Evolutionary conservation across 805 yeast species (phyloP).

Genomic region (Saccharomycopsis lassenensis): DNA sequence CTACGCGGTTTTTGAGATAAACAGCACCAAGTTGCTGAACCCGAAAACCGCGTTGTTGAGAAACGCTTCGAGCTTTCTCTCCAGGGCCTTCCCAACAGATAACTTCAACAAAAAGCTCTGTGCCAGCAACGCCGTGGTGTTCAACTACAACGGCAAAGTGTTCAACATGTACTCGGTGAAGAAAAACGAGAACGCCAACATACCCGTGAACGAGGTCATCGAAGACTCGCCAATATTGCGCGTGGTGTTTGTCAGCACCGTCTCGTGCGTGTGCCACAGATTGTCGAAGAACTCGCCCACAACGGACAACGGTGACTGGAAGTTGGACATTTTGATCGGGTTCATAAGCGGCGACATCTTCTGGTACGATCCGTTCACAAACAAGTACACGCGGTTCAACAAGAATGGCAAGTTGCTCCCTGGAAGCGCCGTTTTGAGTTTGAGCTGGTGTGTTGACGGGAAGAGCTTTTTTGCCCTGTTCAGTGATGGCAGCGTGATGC

Average conservation of each 20-base stretch:
- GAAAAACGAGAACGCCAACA: conserved; percentile 23
- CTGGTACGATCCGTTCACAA: conserved; percentile 43
- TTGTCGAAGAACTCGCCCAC: background rate
- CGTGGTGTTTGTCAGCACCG: conserved; percentile 26
- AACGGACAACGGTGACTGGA: conserved; percentile 22
- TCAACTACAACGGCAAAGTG: conserved; percentile 39
- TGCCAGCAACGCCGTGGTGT: conserved; percentile 26
- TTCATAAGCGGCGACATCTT: conserved; percentile 57
- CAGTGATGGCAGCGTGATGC: conserved; percentile 48
- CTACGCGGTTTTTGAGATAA: too few relatives aligned
- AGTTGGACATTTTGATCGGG: conserved; percentile 47
- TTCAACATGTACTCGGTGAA: conserved; percentile 26
- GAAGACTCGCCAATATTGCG: conserved; percentile 34
- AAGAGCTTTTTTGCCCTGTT: conserved; percentile 46
- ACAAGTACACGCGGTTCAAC: conserved; percentile 41
- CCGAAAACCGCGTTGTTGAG: conserved; percentile 25
- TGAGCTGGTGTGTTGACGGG: conserved; percentile 38
- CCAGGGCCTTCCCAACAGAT: conserved; percentile 25
- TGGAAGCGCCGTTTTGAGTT: conserved; percentile 32
- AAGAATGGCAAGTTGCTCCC: conserved; percentile 35
- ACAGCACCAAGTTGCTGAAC: conserved; percentile 17
- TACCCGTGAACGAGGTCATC: conserved; percentile 31
- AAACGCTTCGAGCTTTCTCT: conserved; percentile 27
- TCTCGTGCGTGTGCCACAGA: conserved; percentile 5
- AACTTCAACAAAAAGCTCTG: conserved; percentile 23